Evolutionary conservation across 352 stramenopile genomes (phyloP).

Genomic region (Phytopythium sindhum): DNA sequence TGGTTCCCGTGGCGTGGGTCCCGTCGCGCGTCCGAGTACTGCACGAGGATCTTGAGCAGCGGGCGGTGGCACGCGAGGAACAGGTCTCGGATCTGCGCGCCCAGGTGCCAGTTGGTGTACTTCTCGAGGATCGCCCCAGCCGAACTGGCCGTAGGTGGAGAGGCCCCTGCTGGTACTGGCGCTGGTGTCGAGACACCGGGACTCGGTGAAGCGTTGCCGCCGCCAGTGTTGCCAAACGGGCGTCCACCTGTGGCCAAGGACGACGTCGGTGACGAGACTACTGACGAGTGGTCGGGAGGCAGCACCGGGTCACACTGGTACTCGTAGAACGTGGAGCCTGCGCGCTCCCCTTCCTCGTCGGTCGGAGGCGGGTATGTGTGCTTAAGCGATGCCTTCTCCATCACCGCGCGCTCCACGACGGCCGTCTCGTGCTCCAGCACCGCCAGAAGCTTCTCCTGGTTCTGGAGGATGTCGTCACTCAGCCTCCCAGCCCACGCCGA

Average conservation of each 20-base stretch:
- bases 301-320: constrained; percentile 63
- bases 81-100: constrained; percentile 55
- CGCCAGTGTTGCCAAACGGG: not conserved
- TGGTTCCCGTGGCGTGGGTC: constrained; percentile 37
- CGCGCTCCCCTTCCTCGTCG: constrained; percentile 9
- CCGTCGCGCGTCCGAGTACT: constrained; percentile 52
- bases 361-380: constrained; percentile 42
- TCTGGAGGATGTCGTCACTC: constrained; percentile 79
- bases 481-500: constrained; percentile 50
- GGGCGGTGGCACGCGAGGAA: constrained; percentile 52
- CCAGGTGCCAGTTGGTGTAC: constrained; percentile 51
- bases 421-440: constrained; percentile 75
- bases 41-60: constrained; percentile 46
- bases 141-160: not conserved
- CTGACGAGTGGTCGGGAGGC: constrained; percentile 25
- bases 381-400: constrained; percentile 76
- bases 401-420: constrained; percentile 71
- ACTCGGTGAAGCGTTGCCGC: not conserved
- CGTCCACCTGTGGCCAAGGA: not conserved
- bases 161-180: not conserved
- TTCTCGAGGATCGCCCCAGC: constrained; percentile 11
- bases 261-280: not conserved
- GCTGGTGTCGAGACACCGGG: not conserved
- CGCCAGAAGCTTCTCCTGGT: constrained; percentile 76
- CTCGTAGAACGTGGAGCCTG: constrained; percentile 43